Conservation (phyloP, 2,329 filamentous ascomycete species). For the Fusarium caatingaense region DNA sequence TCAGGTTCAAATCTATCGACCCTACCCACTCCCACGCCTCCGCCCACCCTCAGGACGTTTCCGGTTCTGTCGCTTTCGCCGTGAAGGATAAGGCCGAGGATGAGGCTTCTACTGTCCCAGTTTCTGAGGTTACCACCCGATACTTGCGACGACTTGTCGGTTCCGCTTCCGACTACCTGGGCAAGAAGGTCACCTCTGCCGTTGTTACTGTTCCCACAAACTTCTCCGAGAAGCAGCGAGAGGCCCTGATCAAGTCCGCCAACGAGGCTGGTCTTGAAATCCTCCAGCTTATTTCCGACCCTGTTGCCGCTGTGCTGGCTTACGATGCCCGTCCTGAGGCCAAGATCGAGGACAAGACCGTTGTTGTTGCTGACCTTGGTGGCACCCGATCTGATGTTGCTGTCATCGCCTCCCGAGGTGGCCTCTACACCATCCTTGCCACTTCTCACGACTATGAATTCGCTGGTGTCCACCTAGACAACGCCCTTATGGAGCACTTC, state of each 20-base stretch:
- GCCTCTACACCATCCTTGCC: constrained; percentile 95
- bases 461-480: constrained; percentile 85
- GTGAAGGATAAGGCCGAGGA: constrained; percentile 81
- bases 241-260: constrained; percentile 80
- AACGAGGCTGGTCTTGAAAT: constrained; percentile 86
- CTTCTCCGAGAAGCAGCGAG: constrained; percentile 88
- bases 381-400: constrained; percentile 93
- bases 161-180: constrained; percentile 91
- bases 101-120: constrained; percentile 73
- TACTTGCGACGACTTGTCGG: constrained; percentile 84
- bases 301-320: constrained; percentile 86
- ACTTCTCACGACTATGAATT: constrained; percentile 97
- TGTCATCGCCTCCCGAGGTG: constrained; percentile 89
- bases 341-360: constrained; percentile 82
- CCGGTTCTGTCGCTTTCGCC: constrained; percentile 80
- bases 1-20: constrained; percentile 92
- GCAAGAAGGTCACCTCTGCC: constrained; percentile 92
- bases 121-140: constrained; percentile 85
- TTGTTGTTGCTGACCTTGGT: constrained; percentile 92
- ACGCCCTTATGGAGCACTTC: constrained; percentile 94
- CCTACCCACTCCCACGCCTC: constrained; percentile 94
- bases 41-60: constrained; percentile 83
- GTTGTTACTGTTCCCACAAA: constrained; percentile 95
- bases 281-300: constrained; percentile 92
- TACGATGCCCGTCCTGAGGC: constrained; percentile 89